Evolutionary conservation across 1,139 yeast genomes (phyloP).

Genomic region (Debaryomyces sp.): DNA sequence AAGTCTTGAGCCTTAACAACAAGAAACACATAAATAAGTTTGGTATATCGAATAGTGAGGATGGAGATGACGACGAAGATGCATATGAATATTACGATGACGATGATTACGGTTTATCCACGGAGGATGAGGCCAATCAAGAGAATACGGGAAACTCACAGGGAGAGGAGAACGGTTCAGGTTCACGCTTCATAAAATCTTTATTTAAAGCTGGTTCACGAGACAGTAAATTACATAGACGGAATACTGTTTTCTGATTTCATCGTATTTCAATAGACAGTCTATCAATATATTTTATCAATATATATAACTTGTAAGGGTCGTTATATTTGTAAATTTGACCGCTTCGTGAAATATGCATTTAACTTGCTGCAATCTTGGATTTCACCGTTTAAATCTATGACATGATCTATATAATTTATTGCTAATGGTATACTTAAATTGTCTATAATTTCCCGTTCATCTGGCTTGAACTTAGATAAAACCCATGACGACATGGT

Average conservation of each 20-base stretch:
- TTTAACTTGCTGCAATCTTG: slow-evolving; percentile 26
- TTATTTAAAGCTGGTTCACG: background rate
- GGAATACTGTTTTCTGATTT: slow-evolving; percentile 3
- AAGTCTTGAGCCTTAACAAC: background rate
- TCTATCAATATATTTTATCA: background rate
- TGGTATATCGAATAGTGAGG: slow-evolving; percentile 15
- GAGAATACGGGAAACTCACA: background rate
- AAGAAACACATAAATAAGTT: slow-evolving; percentile 6
- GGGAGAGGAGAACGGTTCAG: background rate
- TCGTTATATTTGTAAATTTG: background rate
- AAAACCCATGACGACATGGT: slow-evolving; percentile 47
- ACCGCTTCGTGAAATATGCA: slow-evolving; percentile 15
- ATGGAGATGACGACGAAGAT: slow-evolving; percentile 15
- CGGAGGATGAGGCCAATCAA: slow-evolving; percentile 11
- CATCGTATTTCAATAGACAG: background rate
- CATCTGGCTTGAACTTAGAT: slow-evolving; percentile 26
- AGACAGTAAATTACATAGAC: background rate
- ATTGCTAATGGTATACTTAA: slow-evolving; percentile 20
- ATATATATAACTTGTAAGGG: background rate
- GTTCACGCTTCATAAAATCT: slow-evolving; percentile 1
- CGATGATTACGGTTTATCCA: background rate
- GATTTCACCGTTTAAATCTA: slow-evolving; percentile 20
- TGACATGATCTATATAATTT: slow-evolving; percentile 22
- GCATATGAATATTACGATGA: slow-evolving; percentile 11
- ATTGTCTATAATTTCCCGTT: slow-evolving; percentile 19